Evolutionary conservation across 73 alveolate species (phyloP).

Genomic region (Tetrahymena elliotti): DNA sequence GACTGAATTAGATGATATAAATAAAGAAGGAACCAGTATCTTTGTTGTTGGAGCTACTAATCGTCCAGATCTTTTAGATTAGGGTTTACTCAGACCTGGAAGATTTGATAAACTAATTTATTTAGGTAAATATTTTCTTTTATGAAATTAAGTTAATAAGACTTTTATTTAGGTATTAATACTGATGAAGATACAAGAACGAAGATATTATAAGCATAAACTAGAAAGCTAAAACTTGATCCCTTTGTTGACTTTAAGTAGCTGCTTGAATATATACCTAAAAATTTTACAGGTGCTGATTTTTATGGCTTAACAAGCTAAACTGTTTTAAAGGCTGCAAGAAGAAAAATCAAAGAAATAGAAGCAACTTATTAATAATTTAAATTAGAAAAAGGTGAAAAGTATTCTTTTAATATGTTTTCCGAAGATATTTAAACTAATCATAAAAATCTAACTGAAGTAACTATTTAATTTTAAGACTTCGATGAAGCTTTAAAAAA

Average conservation of each 20-base stretch:
- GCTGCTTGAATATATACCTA: conserved; percentile 59
- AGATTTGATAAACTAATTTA: conserved; percentile 84
- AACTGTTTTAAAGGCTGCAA: conserved; percentile 64
- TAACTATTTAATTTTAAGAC: conserved; percentile 21
- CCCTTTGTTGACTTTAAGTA: conserved; percentile 45
- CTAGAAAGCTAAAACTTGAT: conserved; percentile 43
- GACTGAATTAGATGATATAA: conserved; percentile 67
- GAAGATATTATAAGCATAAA: conserved; percentile 59
- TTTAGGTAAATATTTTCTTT: conserved; percentile 40
- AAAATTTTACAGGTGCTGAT: conserved; percentile 81
- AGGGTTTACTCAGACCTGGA: conserved; percentile 83
- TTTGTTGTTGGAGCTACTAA: conserved; percentile 91
- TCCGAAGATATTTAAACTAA: conserved; percentile 21
- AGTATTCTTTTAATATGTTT: conserved; percentile 30
- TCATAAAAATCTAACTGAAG: conserved; percentile 2
- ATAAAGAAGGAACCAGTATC: conserved; percentile 11
- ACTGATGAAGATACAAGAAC: conserved; percentile 55
- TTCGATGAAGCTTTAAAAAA: conserved; percentile 31
- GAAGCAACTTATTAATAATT: neutral
- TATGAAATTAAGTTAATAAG: neutral
- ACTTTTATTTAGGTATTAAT: conserved; percentile 11
- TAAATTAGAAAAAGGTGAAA: conserved; percentile 11
- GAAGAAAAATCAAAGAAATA: conserved; percentile 42
- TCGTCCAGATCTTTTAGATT: conserved; percentile 86
- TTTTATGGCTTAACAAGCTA: conserved; percentile 65